phyloP scores from a whole-genome alignment of 2,329 filamentous ascomycete genomes.

The Fusarium virguliforme region DNA sequence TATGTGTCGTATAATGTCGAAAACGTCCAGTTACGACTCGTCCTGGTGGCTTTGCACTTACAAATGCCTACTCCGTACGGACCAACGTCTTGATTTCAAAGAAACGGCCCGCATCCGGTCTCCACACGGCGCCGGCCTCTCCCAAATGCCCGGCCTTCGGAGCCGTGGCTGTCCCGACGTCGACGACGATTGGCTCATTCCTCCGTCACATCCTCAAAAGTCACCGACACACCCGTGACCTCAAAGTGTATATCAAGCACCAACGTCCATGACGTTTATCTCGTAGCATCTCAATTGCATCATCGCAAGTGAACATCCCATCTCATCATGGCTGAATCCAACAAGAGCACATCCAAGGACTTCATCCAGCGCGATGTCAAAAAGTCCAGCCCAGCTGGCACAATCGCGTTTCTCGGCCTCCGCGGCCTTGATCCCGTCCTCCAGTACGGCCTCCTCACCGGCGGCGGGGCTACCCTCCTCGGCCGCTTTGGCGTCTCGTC shows the following conservation, averaged over 20 bases:
- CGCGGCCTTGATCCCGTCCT: constrained; percentile 56
- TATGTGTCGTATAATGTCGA: not conserved
- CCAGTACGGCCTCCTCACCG: constrained; percentile 54
- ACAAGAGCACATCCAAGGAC: constrained; percentile 42
- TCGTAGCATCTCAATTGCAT: constrained; percentile 5
- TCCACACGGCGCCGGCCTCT: constrained; percentile 12
- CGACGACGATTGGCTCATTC: not conserved
- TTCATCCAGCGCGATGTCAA: constrained; percentile 59
- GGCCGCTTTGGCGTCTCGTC: constrained; percentile 63
- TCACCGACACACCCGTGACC: not conserved
- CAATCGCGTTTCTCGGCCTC: constrained; percentile 58
- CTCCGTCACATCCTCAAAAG: not conserved
- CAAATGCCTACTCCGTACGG: constrained; percentile 1
- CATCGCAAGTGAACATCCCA: not conserved
- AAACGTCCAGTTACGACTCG: not conserved
- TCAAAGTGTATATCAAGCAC: not conserved
- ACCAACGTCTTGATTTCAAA: constrained; percentile 8
- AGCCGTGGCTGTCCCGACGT: not conserved
- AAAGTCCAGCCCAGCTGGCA: constrained; percentile 55
- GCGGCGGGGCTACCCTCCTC: constrained; percentile 63
- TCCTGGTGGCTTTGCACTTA: not conserved
- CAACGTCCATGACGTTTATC: constrained; percentile 1
- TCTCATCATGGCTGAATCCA: constrained; percentile 18
- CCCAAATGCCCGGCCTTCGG: constrained; percentile 4
- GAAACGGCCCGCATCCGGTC: constrained; percentile 5